A percentile compares a stretch with the other conserved stretches of the same genome.
phyloP scores from a whole-genome alignment of 2,329 filamentous ascomycete species.

The Cercospora canescens region DNA sequence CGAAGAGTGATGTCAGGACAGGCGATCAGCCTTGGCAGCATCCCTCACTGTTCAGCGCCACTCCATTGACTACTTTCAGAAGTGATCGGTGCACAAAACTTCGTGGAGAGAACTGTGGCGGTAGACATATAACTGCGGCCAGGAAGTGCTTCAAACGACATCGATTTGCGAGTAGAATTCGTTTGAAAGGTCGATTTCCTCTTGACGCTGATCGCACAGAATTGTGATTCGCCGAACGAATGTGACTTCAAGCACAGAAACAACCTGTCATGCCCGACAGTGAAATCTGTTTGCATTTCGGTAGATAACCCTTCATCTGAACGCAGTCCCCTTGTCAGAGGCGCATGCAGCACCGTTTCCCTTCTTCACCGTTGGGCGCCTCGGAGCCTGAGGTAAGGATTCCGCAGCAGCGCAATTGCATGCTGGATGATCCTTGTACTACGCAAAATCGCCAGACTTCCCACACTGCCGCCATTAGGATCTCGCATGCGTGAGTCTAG shows the following conservation, averaged over 20 bases:
- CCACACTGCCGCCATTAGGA: background rate
- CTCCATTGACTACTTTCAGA: background rate
- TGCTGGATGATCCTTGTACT: background rate
- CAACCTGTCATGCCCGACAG: too few species aligned
- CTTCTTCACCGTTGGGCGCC: background rate
- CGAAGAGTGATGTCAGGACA: conserved; percentile 4
- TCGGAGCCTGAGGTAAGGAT: background rate
- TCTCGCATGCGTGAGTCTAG: background rate
- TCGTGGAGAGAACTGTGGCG: too few species aligned
- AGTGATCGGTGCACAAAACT: background rate
- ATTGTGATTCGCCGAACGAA: too few species aligned
- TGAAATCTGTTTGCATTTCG: too few species aligned
- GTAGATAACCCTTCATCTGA: too few species aligned
- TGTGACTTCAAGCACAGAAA: too few species aligned
- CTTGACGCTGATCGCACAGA: too few species aligned
- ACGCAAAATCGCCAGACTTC: background rate
- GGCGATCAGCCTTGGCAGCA: background rate
- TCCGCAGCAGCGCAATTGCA: background rate
- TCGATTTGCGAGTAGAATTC: too few species aligned
- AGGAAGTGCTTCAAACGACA: too few species aligned
- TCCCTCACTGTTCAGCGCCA: background rate
- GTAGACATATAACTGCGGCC: too few species aligned
- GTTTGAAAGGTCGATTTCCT: too few species aligned
- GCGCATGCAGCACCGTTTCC: background rate
- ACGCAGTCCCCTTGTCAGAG: background rate